Evolutionary conservation across 768 basidiomycete species (phyloP).

Genomic region (Calocybe cyanea): DNA sequence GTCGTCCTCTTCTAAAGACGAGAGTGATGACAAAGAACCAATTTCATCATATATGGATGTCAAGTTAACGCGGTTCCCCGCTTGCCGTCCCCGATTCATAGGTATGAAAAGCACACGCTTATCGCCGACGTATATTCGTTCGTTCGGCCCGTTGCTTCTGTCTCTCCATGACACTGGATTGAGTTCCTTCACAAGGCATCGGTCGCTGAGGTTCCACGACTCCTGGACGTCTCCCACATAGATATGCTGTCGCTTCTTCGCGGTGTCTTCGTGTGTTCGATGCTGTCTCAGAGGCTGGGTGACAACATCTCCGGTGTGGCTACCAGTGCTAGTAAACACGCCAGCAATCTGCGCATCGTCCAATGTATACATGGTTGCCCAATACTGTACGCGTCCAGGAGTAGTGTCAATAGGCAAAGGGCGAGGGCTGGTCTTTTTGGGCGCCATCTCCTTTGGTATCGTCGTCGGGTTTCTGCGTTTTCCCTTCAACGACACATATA

Average conservation of each 20-base stretch:
- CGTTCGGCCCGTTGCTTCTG: constrained; percentile 7
- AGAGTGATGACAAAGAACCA: constrained; percentile 9
- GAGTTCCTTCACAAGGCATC: constrained; percentile 8
- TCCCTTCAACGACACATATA: constrained; percentile 26
- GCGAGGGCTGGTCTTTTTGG: background rate
- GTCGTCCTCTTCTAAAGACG: constrained; percentile 6
- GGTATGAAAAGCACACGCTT: constrained; percentile 4
- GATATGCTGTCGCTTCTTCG: constrained; percentile 14
- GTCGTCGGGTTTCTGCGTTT: background rate
- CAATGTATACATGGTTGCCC: constrained; percentile 27
- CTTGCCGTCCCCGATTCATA: background rate
- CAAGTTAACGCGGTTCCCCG: background rate
- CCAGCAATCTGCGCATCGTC: constrained; percentile 24
- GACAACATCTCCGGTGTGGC: too few relatives aligned
- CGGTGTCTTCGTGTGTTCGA: too few relatives aligned
- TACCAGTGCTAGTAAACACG: constrained; percentile 15
- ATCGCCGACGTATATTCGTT: constrained; percentile 15
- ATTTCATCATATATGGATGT: background rate
- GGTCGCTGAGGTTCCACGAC: constrained; percentile 24
- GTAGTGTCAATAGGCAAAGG: too few relatives aligned
- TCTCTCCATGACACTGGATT: constrained; percentile 11
- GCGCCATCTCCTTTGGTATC: background rate
- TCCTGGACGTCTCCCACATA: constrained; percentile 28
- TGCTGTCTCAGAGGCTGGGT: too few relatives aligned
- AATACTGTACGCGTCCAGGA: constrained; percentile 21